Conservation (phyloP, 2,329 filamentous ascomycete genomes). For the Neonectria ditissima region DNA sequence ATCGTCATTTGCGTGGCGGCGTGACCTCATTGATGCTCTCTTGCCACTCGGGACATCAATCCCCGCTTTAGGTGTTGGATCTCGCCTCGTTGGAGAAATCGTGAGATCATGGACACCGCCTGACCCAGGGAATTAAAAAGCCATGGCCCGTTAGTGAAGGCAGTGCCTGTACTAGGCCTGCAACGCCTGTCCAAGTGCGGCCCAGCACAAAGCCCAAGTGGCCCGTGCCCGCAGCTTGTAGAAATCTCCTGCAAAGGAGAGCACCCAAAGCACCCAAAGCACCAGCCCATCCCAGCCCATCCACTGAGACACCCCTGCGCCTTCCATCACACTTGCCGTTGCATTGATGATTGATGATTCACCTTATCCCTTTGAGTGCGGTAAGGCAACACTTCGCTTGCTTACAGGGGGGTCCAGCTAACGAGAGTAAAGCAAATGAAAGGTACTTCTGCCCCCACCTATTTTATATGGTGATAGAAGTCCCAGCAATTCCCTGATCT, state of each 20-base stretch:
- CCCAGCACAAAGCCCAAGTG: background rate
- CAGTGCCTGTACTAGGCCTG: background rate
- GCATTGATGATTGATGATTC: background rate
- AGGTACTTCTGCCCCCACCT: too few relatives aligned
- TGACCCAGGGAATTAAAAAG: background rate
- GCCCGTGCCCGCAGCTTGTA: background rate
- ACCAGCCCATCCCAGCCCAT: too few relatives aligned
- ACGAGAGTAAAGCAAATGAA: too few relatives aligned
- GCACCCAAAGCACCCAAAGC: too few relatives aligned
- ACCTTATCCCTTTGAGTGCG: too few relatives aligned
- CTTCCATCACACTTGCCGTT: background rate
- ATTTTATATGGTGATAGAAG: too few relatives aligned
- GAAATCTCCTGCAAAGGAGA: background rate
- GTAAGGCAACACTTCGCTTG: too few relatives aligned
- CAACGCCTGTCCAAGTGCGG: background rate
- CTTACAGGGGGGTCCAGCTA: too few relatives aligned
- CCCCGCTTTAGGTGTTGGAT: background rate
- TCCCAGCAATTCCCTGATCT: too few relatives aligned
- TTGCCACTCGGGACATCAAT: background rate
- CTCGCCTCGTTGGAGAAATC: background rate
- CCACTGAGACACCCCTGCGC: background rate
- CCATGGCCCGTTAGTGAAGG: background rate
- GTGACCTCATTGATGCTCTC: background rate
- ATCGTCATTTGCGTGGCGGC: background rate
- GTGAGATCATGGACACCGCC: background rate